Conservation (phyloP, 345 rosid species). For the Populus alba region DNA sequence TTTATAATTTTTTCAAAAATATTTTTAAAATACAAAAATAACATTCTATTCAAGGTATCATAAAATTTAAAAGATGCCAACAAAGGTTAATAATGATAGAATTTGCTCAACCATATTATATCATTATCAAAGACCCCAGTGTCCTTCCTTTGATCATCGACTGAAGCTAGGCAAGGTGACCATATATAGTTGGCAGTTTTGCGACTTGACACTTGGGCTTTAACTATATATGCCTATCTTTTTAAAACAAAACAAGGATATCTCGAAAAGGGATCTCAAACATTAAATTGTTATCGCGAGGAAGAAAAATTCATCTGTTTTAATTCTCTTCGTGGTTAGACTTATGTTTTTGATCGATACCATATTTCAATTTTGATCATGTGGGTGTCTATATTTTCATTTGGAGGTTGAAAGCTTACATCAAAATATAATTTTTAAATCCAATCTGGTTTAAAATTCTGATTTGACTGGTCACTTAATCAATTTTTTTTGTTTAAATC, state of each 20-base stretch:
- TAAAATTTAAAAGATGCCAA: constrained; percentile 8
- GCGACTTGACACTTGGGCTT: constrained; percentile 4
- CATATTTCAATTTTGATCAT: not conserved
- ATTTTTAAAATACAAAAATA: too few relatives aligned
- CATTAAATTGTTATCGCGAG: constrained; percentile 5
- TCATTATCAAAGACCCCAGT: constrained; percentile 24
- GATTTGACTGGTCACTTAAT: too few relatives aligned
- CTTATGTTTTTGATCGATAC: not conserved
- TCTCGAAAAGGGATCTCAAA: not conserved
- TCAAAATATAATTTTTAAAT: not conserved
- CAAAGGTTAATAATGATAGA: constrained; percentile 2
- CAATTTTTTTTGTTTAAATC: too few relatives aligned
- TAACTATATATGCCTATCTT: not conserved
- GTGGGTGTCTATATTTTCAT: not conserved
- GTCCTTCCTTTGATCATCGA: not conserved
- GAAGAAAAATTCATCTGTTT: not conserved
- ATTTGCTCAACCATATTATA: constrained; percentile 20
- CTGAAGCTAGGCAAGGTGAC: not conserved
- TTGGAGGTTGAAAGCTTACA: constrained; percentile 14
- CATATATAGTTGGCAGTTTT: constrained; percentile 2
- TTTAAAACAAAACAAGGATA: not conserved
- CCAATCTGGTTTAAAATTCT: fast-evolving
- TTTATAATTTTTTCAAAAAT: too few relatives aligned
- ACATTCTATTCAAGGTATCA: not conserved
- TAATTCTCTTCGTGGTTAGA: not conserved